Evolutionary conservation across 306 rosid species (phyloP), one percentile per base, ranked within the genome.

Genomic region (Casuarina glauca): DNA sequence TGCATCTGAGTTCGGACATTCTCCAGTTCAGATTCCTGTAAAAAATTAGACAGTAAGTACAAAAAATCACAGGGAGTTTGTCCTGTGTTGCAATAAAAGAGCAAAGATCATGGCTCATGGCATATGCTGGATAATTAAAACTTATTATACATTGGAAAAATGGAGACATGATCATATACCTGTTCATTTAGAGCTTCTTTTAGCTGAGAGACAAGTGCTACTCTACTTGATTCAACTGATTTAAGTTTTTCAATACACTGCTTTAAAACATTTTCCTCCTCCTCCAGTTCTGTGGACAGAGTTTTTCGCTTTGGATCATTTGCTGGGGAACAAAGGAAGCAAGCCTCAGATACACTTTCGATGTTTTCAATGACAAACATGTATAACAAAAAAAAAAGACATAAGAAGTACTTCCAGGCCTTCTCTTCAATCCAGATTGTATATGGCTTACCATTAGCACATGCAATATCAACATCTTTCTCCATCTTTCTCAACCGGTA

Each of bases 21-120:
- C 84, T 92, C 98, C 83, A 92, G 85, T 77, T 92, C 97, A 3
- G 97, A 89, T 83, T 92, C 98, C 98, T 94, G 81, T 55, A 69
- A 81, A 76, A 64, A 64, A 68, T 77, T 19, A 51, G 4, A 10
- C 26, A 1, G 43, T 15, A 75, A 63, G 76, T 63, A 80, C 48
- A 57, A 78, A 69, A 58, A 64, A 71, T 51, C 52, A 60, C 32
- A 74, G 44, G 50, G 74, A 73, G 51, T 57, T 26, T 13, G 32
- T 76, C 41, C 38, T 78, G 70, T 76, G 74, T 78, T 50, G 80
- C 77, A 80, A 72, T 20, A 60, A 57, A 74, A 83, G 36, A 19
- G 63, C 26, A 70, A 54, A 78, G 62, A 78, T 55, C 45, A 75
- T 45, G 32, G 16, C 15, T 42, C 49, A 55, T 38, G 16, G 69